These are phyloP conservation scores for Pythium apleroticum DNA, from an alignment of 352 stramenopile genomes.

Conservation along the genomic window DNA sequence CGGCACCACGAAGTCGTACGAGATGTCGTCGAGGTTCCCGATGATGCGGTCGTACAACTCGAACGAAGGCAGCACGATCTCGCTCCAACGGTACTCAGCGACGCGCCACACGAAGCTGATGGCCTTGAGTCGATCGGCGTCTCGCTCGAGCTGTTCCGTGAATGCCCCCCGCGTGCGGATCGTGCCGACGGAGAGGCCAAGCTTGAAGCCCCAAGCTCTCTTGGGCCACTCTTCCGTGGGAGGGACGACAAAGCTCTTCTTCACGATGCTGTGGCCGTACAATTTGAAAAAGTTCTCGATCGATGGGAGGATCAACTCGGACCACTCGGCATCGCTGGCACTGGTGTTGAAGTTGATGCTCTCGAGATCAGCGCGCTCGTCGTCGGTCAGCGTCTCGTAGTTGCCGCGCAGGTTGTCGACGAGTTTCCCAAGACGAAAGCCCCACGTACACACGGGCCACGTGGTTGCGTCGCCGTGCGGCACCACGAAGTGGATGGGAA, in stretches of 20 bases:
- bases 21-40: background rate
- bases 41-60: constrained; percentile 7
- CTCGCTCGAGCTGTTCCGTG: constrained; percentile 13
- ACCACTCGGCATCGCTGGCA: constrained; percentile 17
- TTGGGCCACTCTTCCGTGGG: constrained; percentile 11
- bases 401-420: constrained; percentile 18
- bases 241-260: constrained; percentile 15
- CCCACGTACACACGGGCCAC: constrained; percentile 36
- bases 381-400: background rate
- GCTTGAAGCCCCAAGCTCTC: constrained; percentile 18
- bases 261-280: constrained; percentile 13
- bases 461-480: constrained; percentile 16
- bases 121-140: constrained; percentile 22
- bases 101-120: constrained; percentile 29
- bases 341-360: constrained; percentile 16
- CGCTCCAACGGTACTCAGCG: constrained; percentile 17
- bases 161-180: constrained; percentile 7
- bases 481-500: constrained; percentile 36
- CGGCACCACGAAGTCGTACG: constrained; percentile 44
- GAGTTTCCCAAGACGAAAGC: constrained; percentile 32
- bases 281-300: constrained; percentile 12
- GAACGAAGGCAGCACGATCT: constrained; percentile 17
- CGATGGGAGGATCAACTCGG: constrained; percentile 17
- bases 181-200: constrained; percentile 6
- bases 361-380: constrained; percentile 13